These are phyloP conservation scores for Chlorophyllum brunneum DNA, from an alignment of 768 basidiomycete species.

Conservation along the genomic window DNA sequence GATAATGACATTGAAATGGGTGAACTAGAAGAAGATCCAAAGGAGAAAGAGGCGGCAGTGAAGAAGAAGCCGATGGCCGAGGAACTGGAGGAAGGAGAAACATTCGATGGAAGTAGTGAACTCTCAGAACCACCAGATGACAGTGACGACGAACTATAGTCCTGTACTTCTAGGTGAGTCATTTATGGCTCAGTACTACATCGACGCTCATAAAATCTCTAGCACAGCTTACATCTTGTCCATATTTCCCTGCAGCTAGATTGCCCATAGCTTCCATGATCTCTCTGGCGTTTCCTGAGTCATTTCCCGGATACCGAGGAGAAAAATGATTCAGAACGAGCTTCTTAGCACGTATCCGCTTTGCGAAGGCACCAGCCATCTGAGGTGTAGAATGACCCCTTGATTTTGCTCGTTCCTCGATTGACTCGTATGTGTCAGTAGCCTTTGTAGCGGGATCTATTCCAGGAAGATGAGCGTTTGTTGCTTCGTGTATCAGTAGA, in stretches of 20 bases:
- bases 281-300: constrained; percentile 42
- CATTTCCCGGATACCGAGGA: constrained; percentile 69
- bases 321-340: constrained; percentile 87
- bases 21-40: constrained; percentile 76
- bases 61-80: constrained; percentile 56
- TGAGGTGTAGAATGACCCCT: constrained; percentile 91
- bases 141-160: constrained; percentile 19
- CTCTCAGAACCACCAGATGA: constrained; percentile 75
- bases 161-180: constrained; percentile 15
- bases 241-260: constrained; percentile 52
- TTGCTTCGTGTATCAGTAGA: constrained; percentile 83
- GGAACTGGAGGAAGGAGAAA: constrained; percentile 85
- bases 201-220: constrained; percentile 73
- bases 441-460: constrained; percentile 58
- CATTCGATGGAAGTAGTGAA: constrained; percentile 75
- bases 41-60: constrained; percentile 30
- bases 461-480: constrained; percentile 77
- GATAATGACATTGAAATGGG: constrained; percentile 88
- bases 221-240: constrained; percentile 62
- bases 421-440: constrained; percentile 54
- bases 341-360: constrained; percentile 51
- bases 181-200: constrained; percentile 29
- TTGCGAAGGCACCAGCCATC: constrained; percentile 83
- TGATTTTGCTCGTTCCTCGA: constrained; percentile 61
- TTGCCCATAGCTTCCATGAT: constrained; percentile 62